Percentiles rank a stretch among this genome's conserved stretches.
Evolutionary conservation across 2,329 filamentous ascomycete species (phyloP).

Genomic region (Fusarium chlamydosporum): DNA sequence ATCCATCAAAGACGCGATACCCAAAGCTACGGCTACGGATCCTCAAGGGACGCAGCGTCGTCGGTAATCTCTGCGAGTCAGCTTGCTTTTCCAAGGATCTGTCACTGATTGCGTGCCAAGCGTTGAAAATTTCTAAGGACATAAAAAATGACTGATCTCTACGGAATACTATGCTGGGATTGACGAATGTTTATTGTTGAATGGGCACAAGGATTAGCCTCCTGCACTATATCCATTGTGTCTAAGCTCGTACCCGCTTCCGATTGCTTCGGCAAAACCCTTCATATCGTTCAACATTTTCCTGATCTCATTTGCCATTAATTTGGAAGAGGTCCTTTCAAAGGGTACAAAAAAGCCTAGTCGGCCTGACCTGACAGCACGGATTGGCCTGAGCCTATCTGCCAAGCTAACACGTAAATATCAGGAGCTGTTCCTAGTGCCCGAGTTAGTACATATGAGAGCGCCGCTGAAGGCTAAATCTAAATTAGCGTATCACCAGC

Average conservation of each 20-base stretch:
- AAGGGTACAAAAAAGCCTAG: not conserved
- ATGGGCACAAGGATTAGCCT: not conserved
- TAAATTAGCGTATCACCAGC: not conserved
- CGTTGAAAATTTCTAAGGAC: not conserved
- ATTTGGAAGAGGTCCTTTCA: too few relatives aligned
- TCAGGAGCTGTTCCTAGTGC: not conserved
- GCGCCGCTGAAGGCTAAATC: not conserved
- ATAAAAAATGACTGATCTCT: not conserved
- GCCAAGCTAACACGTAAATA: too few relatives aligned
- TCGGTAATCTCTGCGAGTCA: conserved; percentile 16
- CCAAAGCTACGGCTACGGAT: not conserved
- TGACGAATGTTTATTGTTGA: not conserved
- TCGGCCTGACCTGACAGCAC: not conserved
- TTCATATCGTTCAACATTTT: too few relatives aligned
- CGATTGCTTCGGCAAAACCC: too few relatives aligned
- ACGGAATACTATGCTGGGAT: not conserved
- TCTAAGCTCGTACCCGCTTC: too few relatives aligned
- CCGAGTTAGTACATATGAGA: not conserved
- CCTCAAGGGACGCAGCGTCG: not conserved
- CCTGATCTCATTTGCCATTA: too few relatives aligned
- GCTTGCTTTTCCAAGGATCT: not conserved
- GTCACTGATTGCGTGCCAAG: not conserved
- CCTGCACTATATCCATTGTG: too few relatives aligned
- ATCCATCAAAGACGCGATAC: not conserved
- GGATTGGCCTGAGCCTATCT: not conserved